Evolutionary conservation across 805 yeast genomes (phyloP).

Genomic region (Saccharomyces cerevisiae): DNA sequence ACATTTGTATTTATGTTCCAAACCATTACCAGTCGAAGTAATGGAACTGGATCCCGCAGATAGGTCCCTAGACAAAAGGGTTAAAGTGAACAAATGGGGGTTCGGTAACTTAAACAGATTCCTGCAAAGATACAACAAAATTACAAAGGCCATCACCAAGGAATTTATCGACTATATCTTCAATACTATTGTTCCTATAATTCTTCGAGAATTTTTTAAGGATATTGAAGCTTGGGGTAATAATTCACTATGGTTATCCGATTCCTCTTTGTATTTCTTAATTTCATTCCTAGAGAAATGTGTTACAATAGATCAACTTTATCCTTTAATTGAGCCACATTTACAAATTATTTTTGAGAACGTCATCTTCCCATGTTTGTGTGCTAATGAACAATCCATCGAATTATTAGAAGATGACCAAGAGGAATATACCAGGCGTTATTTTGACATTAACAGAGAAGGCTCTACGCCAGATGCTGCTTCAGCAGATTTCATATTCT

Average conservation of each 20-base stretch:
- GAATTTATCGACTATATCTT: conserved; percentile 51
- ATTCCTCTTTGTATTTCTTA: conserved; percentile 54
- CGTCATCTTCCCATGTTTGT: conserved; percentile 66
- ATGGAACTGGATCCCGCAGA: conserved; percentile 41
- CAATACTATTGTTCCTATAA: conserved; percentile 56
- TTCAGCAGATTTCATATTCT: conserved; percentile 63
- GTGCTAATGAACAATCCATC: conserved; percentile 56
- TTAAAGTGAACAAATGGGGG: conserved; percentile 83
- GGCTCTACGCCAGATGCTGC: conserved; percentile 68
- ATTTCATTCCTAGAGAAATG: conserved; percentile 59
- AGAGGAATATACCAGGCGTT: conserved; percentile 69
- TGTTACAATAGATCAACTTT: conserved; percentile 46
- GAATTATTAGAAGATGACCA: conserved; percentile 77
- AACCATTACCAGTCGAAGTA: conserved; percentile 46
- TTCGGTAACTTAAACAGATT: conserved; percentile 67
- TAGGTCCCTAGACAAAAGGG: conserved; percentile 41
- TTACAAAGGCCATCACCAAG: conserved; percentile 34
- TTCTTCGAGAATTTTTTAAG: conserved; percentile 54
- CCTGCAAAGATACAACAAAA: conserved; percentile 53
- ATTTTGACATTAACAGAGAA: conserved; percentile 59
- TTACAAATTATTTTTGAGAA: conserved; percentile 56
- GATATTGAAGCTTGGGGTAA: conserved; percentile 35
- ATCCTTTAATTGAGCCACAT: conserved; percentile 59
- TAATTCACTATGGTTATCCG: conserved; percentile 52
- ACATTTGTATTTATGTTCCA: conserved; percentile 51